A percentile compares a stretch with the other conserved stretches of the same genome.
Conservation (phyloP, 225 moss, liverwort and hornwort species). For the Lunularia cruciata region DNA sequence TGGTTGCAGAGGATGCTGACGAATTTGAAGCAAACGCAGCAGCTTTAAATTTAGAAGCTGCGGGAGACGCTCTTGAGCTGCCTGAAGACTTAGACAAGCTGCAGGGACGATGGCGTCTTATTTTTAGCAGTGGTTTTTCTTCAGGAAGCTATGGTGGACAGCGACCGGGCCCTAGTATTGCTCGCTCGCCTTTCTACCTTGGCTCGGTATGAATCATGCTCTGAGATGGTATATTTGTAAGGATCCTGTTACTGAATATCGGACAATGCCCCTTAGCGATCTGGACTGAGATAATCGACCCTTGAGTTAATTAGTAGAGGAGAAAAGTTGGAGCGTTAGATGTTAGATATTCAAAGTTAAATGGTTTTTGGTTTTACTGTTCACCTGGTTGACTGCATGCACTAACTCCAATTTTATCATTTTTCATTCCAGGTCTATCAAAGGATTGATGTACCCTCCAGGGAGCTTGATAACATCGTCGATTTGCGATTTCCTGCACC, state of each 20-base stretch:
- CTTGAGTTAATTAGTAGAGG: too few relatives aligned
- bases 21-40: constrained; percentile 55
- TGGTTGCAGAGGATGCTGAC: constrained; percentile 72
- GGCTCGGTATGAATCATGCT: constrained; percentile 58
- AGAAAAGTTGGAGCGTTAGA: too few relatives aligned
- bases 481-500: constrained; percentile 76
- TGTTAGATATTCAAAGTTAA: too few relatives aligned
- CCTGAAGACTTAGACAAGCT: constrained; percentile 65
- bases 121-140: constrained; percentile 81
- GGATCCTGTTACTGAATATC: too few relatives aligned
- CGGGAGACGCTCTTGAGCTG: constrained; percentile 50
- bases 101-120: constrained; percentile 88
- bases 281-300: too few relatives aligned
- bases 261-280: too few relatives aligned
- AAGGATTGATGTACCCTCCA: constrained; percentile 65
- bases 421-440: constrained; percentile 71
- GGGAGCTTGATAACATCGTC: constrained; percentile 88
- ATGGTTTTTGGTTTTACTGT: too few relatives aligned
- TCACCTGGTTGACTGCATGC: too few relatives aligned
- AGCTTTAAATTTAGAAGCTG: constrained; percentile 69
- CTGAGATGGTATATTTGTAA: too few relatives aligned
- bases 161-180: constrained; percentile 73
- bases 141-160: constrained; percentile 85
- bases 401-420: too few relatives aligned
- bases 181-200: constrained; percentile 69